phyloP scores from a whole-genome alignment of 192 early-diverging fungal genomes.

The Backusella morwellensis region DNA sequence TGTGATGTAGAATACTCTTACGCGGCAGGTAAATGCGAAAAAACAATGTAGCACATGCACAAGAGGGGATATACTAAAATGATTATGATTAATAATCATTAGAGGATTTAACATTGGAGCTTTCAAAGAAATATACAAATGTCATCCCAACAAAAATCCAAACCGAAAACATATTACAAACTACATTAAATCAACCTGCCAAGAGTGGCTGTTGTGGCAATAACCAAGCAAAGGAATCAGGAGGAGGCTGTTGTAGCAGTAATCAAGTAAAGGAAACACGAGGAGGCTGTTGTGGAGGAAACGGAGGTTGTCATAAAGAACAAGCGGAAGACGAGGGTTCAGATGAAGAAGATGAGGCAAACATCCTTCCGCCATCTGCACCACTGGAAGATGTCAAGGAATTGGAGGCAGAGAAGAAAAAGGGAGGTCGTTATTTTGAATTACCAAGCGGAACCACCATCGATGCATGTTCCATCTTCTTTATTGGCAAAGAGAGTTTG shows the following conservation, averaged over 20 bases:
- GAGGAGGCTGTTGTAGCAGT: background rate
- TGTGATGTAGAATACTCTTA: constrained; percentile 76
- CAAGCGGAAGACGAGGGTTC: background rate
- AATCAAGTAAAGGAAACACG: background rate
- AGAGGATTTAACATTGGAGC: constrained; percentile 20
- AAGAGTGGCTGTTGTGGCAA: background rate
- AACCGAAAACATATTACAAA: constrained; percentile 37
- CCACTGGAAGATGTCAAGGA: background rate
- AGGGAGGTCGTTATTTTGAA: constrained; percentile 51
- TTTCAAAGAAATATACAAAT: constrained; percentile 26
- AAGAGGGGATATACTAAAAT: background rate
- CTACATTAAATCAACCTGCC: background rate
- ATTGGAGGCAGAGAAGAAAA: constrained; percentile 5
- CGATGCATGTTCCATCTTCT: constrained; percentile 73
- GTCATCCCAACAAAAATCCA: constrained; percentile 46
- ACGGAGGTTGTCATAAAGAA: background rate
- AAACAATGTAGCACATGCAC: background rate
- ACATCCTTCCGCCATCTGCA: background rate
- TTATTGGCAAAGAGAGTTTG: constrained; percentile 78
- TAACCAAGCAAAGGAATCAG: background rate
- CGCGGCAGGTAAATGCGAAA: constrained; percentile 39
- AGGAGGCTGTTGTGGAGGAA: background rate
- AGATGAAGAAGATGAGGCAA: background rate
- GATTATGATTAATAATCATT: background rate
- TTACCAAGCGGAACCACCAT: constrained; percentile 47